phyloP scores from a whole-genome alignment of 1,139 yeast species.

The Debaryomycetaceae sp. region DNA sequence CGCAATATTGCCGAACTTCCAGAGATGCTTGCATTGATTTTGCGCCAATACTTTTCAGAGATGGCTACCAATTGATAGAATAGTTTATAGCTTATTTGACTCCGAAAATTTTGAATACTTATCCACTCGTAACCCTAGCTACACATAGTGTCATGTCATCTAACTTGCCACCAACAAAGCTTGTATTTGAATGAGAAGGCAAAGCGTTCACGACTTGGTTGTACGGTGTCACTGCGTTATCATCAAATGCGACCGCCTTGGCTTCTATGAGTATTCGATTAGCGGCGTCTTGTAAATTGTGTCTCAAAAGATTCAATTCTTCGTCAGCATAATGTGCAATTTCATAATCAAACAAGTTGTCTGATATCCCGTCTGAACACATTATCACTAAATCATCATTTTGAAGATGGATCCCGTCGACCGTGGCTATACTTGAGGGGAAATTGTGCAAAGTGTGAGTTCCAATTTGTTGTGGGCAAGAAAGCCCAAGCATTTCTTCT shows the following conservation, averaged over 20 bases:
- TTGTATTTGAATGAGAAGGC: constrained; percentile 23
- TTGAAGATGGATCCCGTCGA: constrained; percentile 27
- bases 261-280: constrained; percentile 30
- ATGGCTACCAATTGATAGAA: constrained; percentile 14
- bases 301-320: constrained; percentile 15
- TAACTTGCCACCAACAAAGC: constrained; percentile 41
- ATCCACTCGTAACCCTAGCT: constrained; percentile 24
- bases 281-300: constrained; percentile 27
- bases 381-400: constrained; percentile 34
- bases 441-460: constrained; percentile 34
- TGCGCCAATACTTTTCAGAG: constrained; percentile 87
- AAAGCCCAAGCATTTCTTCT: constrained; percentile 35
- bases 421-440: constrained; percentile 44
- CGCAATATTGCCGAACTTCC: constrained; percentile 84
- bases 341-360: constrained; percentile 41
- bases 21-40: constrained; percentile 76
- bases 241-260: constrained; percentile 44
- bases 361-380: constrained; percentile 48
- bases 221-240: constrained; percentile 44
- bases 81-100: not conserved
- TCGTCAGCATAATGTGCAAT: constrained; percentile 27
- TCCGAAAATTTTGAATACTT: not conserved
- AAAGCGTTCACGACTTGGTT: constrained; percentile 40
- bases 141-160: constrained; percentile 47
- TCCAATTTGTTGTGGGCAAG: constrained; percentile 50